Evolutionary conservation across 495 filamentous ascomycete species (phyloP).

Genomic region (Penicillium manginii): DNA sequence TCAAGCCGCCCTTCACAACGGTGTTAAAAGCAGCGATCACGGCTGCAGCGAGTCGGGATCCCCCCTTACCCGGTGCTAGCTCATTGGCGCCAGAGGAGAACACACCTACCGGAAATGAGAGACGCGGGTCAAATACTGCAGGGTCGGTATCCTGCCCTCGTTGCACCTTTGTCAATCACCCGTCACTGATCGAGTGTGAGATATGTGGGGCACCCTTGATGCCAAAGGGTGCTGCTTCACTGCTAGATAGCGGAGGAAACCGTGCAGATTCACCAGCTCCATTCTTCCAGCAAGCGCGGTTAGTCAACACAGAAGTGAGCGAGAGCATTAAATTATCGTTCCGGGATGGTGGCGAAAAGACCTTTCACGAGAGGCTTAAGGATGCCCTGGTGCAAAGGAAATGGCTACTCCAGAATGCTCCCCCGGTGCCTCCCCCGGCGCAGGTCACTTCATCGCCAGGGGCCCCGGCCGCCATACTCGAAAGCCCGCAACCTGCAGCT

Average conservation of each 20-base stretch:
- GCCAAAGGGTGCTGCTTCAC: conserved; percentile 24
- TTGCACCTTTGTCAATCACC: conserved; percentile 94
- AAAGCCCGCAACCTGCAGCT: conserved; percentile 29
- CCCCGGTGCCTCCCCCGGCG: conserved; percentile 77
- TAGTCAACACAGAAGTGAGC: conserved; percentile 56
- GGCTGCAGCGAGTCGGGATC: conserved; percentile 60
- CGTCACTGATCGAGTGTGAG: conserved; percentile 83
- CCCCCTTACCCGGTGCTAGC: conserved; percentile 25
- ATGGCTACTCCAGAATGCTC: conserved; percentile 92
- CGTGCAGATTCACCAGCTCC: conserved; percentile 82
- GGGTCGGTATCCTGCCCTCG: conserved; percentile 67
- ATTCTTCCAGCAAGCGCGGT: conserved; percentile 45
- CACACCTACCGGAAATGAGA: conserved; percentile 11
- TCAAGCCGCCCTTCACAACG: conserved; percentile 82
- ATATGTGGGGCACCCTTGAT: conserved; percentile 81
- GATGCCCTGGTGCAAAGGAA: conserved; percentile 87
- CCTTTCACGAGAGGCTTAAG: conserved; percentile 87
- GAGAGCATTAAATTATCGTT: conserved; percentile 93
- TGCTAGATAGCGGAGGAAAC: conserved; percentile 9
- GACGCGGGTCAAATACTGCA: conserved; percentile 4
- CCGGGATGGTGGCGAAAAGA: conserved; percentile 82
- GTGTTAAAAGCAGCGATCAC: conserved; percentile 84
- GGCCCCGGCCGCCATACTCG: conserved; percentile 17
- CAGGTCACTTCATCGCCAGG: conserved; percentile 31
- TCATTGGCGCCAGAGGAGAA: conserved; percentile 17